Evolutionary conservation across 306 rosid species (phyloP).

Genomic region (Aeschynomene evenia): DNA sequence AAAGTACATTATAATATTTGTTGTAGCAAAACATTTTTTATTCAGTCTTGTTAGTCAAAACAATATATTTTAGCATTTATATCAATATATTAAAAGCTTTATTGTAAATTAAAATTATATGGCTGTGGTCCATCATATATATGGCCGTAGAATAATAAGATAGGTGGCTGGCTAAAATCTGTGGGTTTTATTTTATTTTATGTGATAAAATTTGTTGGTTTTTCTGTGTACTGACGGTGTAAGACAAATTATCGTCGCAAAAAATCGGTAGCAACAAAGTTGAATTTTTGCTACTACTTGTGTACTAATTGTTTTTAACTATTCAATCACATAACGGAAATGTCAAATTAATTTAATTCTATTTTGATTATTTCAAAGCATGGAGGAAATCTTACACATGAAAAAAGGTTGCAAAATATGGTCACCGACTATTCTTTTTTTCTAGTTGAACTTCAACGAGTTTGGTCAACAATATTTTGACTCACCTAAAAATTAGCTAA

Average conservation of each 20-base stretch:
- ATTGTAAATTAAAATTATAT: not conserved
- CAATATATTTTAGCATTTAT: not conserved
- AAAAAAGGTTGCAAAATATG: not conserved
- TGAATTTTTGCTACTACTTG: no score
- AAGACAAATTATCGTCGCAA: no score
- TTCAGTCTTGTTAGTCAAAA: not conserved
- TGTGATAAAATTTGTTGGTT: no score
- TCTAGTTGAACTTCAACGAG: not conserved
- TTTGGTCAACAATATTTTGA: not conserved
- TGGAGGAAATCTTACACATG: not conserved
- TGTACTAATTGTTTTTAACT: no score
- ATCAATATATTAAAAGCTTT: not conserved
- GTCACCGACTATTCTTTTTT: not conserved
- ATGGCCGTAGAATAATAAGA: not conserved
- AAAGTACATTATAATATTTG: not conserved
- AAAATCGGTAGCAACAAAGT: no score
- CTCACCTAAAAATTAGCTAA: no score
- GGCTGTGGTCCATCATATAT: not conserved
- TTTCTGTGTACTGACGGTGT: no score
- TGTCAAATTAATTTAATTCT: not conserved
- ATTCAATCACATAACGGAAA: no score
- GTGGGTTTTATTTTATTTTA: not conserved
- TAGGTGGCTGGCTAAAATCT: slow-evolving; percentile 18
- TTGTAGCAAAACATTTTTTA: not conserved
- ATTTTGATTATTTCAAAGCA: not conserved